Base-by-base conservation (phyloP, 2,329 filamentous ascomycete genomes). In the Talaromyces sp. region DNA sequence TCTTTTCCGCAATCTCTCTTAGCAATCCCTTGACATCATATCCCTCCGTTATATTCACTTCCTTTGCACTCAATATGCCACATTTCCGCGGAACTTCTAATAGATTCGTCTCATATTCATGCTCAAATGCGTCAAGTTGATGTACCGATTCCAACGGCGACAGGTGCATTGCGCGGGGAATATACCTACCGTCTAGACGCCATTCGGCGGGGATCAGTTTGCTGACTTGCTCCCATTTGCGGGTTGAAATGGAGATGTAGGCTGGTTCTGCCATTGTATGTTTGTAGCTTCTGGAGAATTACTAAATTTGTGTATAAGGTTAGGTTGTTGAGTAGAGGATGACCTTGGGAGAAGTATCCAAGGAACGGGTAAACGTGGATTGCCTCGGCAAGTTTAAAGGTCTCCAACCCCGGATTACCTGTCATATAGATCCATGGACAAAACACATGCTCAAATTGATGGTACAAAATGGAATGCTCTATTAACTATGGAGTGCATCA, bases 41-140 rank as follows among this genome's bases (percentile, higher is more conserved):
- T 0, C 78, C 70, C 68, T 87, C 85, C 0, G 86, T 88, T 58
- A 88, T 86, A 0, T 76, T 72, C 22, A 87, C 71, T 67, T 89
- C 85, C 5, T 78, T 71, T 0, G 73, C n/a, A 1, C 73, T 81
- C 27, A 88, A 75, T 6, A 88, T 71, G 0, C 84, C 84, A 69
- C 84, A 84, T 59, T 76, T 76, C n/a, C 80, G 76, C 2, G 85
- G 85, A 10, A 87, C 74, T 33, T 81, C 75, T 60, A 84, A 77
- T 24, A 85, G 78, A 60, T 79, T 74, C 35, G 76, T 45, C 6
- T 19, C 41, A 39, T 58, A 58, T 5, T 59, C 69, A 37, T 71
- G 65, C 41, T 72, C 71, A 54, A 78, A 78, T n/a, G 66, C 62
- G 41, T 72, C 69, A 0, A 72, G 69, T 16, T 76, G 71, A 45